phyloP scores from a whole-genome alignment of 2,329 filamentous ascomycete species.

The Lizonia empirigonia region DNA sequence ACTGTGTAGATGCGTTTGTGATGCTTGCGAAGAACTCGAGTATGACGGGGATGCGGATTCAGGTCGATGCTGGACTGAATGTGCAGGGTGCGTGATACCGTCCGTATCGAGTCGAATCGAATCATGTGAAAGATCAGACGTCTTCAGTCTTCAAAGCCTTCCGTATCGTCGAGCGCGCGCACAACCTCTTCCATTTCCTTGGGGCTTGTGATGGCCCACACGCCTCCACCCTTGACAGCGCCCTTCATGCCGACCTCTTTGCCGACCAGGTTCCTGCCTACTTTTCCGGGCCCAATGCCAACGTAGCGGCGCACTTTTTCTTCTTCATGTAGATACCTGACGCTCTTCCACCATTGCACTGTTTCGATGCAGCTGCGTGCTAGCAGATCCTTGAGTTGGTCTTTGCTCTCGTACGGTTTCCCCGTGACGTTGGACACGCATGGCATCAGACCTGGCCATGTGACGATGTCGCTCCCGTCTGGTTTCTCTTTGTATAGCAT shows the following conservation, averaged over 20 bases:
- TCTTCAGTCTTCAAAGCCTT: slow-evolving; percentile 30
- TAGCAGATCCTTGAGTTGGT: slow-evolving; percentile 77
- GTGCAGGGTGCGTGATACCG: slow-evolving; percentile 32
- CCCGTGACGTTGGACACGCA: slow-evolving; percentile 89
- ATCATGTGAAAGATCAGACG: neutral
- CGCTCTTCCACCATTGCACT: slow-evolving; percentile 92
- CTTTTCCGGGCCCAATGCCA: slow-evolving; percentile 91
- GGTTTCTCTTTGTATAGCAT: slow-evolving; percentile 66
- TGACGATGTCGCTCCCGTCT: slow-evolving; percentile 68
- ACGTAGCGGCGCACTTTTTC: slow-evolving; percentile 83
- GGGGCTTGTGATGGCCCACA: slow-evolving; percentile 89
- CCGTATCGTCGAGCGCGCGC: slow-evolving; percentile 54
- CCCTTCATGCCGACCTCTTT: slow-evolving; percentile 94
- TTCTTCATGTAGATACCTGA: slow-evolving; percentile 85
- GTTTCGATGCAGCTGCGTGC: slow-evolving; percentile 88
- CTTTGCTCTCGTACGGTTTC: slow-evolving; percentile 73
- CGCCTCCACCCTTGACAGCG: slow-evolving; percentile 82
- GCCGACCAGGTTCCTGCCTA: slow-evolving; percentile 88
- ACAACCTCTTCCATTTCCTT: slow-evolving; percentile 57
- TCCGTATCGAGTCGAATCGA: neutral
- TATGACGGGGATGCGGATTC: slow-evolving; percentile 55
- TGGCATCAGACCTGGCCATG: slow-evolving; percentile 74
- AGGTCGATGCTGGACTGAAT: slow-evolving; percentile 48
- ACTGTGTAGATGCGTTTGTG: slow-evolving; percentile 62
- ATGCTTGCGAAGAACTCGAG: slow-evolving; percentile 61